Percentiles rank a stretch among this genome's conserved stretches.
These are phyloP conservation scores for Dalechampia spathulata DNA, from an alignment of 441 rosid genomes.

Conservation along the genomic window DNA sequence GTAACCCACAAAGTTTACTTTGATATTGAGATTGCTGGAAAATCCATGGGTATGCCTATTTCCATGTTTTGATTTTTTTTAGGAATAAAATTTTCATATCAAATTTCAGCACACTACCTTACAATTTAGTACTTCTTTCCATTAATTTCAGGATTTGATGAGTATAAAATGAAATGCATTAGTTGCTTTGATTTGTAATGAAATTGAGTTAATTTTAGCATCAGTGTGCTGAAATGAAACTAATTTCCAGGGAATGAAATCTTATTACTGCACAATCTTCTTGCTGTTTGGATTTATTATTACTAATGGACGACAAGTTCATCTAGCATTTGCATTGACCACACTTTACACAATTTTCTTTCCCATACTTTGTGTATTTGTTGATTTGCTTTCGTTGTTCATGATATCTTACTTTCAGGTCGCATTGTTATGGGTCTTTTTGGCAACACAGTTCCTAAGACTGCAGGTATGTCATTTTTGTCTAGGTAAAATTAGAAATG, in stretches of 20 bases:
- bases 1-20: slow-evolving; percentile 82
- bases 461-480: slow-evolving; percentile 32
- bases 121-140: too few species aligned
- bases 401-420: slow-evolving; percentile 33
- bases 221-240: too few species aligned
- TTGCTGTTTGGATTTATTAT: background rate
- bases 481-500: background rate
- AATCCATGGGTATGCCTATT: slow-evolving; percentile 44
- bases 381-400: background rate
- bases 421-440: slow-evolving; percentile 73
- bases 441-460: slow-evolving; percentile 59
- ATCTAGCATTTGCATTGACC: background rate
- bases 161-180: too few species aligned
- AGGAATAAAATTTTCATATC: too few species aligned
- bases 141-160: too few species aligned
- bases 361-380: background rate
- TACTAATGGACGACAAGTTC: too few species aligned
- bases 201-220: too few species aligned
- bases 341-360: background rate
- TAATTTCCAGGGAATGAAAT: too few species aligned
- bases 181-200: too few species aligned
- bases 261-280: background rate
- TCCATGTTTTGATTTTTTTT: background rate
- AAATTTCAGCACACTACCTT: too few species aligned
- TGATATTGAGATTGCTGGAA: slow-evolving; percentile 71